Percentiles rank a stretch among this genome's conserved stretches.
Conservation (phyloP, 331 rosid species). For the Prunus yedoensis region DNA sequence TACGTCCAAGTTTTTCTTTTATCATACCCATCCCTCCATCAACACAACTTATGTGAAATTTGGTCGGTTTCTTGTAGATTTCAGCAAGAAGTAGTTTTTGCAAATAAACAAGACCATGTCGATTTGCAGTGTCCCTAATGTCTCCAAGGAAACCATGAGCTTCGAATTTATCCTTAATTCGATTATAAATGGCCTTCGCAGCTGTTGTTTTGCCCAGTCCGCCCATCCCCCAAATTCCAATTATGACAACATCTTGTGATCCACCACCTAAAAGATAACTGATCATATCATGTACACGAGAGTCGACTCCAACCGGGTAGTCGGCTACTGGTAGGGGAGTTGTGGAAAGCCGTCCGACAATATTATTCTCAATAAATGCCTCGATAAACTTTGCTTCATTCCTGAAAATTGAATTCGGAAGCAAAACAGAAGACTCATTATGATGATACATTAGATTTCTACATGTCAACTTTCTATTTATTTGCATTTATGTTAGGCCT, state of each 20-base stretch:
- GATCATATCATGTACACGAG: neutral
- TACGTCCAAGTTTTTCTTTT: neutral
- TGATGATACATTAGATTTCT: too few species aligned
- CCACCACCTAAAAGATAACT: neutral
- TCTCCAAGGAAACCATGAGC: slow-evolving; percentile 16
- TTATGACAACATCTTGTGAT: neutral
- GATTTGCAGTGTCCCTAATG: neutral
- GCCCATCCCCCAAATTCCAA: slow-evolving; percentile 29
- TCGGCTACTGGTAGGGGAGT: neutral
- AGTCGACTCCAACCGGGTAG: neutral
- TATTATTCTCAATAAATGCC: neutral
- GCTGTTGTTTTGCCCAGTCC: slow-evolving; percentile 17
- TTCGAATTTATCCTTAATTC: neutral
- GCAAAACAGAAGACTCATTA: neutral
- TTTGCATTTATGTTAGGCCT: too few species aligned
- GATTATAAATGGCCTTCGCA: slow-evolving; percentile 17
- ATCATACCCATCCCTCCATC: neutral
- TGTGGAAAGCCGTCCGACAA: neutral
- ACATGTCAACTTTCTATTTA: too few species aligned
- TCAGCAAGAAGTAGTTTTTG: slow-evolving; percentile 6
- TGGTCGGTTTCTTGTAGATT: neutral
- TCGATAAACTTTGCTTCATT: slow-evolving; percentile 1
- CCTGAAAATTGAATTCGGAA: neutral
- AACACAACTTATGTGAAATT: neutral
- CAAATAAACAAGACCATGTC: neutral